Base-by-base conservation (phyloP, 176 grass and related monocot species). In the Cenchrus fungigraminus region DNA sequence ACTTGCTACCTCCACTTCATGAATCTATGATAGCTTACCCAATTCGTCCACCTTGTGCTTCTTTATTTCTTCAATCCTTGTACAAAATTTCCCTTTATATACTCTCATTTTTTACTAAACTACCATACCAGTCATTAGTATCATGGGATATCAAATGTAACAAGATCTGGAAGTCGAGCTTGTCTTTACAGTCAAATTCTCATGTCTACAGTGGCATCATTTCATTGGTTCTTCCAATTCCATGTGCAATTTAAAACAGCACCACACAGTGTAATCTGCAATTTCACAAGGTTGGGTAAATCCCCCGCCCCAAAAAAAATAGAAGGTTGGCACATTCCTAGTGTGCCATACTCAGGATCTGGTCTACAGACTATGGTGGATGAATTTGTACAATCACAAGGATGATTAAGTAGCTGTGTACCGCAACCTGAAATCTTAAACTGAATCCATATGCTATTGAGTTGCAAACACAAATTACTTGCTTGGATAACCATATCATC, bases 401-500 rank as follows among this genome's bases (percentile, higher is more conserved):
- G 55, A 47, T 83, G 81, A 34, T 50, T 4, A 62, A n/a, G 1
- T 46, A 44, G 19, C 17, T 28, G 7, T 37, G 4, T 62, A 37
- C 20, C 8, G 19, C 3, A 13, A 12, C 20, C 52, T 58, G 19
- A 7, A 81, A 22, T 43, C 37, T 37, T 0, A 19, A 54, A 37
- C 28, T 54, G 29, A 40, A 20, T 13, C 78, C 78, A n/a, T 81
- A 51, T 20, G 31, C 9, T 40, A 12, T 73, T 51, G 69, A 9
- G 19, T 64, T 74, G 70, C 73, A 40, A 71, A 25, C 44, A 73
- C 25, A 83, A 20, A 62, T 43, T 52, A 52, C 19, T 37, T 62
- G 14, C 73, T 65, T 73, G 68, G 15, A 60, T 49, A 72, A n/a
- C n/a, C 20, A 19, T n/a, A 15, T 6, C 54, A 15, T 73, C 22